These are phyloP conservation scores for Angophora floribunda DNA, from an alignment of 345 rosid species.

Conservation along the genomic window DNA sequence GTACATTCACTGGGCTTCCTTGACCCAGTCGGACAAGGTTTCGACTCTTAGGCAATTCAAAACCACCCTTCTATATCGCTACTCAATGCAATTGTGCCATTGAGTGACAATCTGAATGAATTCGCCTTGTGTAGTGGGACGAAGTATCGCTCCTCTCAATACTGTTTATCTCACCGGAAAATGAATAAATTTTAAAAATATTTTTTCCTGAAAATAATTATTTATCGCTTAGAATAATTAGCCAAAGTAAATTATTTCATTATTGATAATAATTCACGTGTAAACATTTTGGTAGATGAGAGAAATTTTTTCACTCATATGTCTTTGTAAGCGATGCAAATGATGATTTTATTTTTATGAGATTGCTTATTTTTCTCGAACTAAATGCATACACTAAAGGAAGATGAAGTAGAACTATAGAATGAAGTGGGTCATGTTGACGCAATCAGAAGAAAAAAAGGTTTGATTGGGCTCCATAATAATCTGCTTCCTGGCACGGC, in stretches of 20 bases:
- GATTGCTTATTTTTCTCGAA: neutral
- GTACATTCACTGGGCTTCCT: neutral
- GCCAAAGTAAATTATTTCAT: neutral
- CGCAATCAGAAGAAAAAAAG: neutral
- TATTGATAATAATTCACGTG: neutral
- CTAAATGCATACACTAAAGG: neutral
- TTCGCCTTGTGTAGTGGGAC: neutral
- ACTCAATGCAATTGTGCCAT: neutral
- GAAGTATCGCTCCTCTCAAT: neutral
- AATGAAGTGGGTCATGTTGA: neutral
- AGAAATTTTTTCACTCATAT: neutral
- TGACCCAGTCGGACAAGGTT: neutral
- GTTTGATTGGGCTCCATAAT: neutral
- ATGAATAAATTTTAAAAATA: neutral
- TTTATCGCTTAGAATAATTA: neutral
- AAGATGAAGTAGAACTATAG: neutral
- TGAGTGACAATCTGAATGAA: neutral
- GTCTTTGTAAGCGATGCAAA: neutral
- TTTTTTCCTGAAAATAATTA: neutral
- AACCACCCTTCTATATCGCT: neutral
- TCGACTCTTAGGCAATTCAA: neutral
- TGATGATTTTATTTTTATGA: neutral
- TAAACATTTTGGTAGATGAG: neutral
- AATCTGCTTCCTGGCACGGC: neutral
- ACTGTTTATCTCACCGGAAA: too few species aligned